Base-by-base conservation (phyloP, 2,329 filamentous ascomycete species). In the Bipolaris oryzae region DNA sequence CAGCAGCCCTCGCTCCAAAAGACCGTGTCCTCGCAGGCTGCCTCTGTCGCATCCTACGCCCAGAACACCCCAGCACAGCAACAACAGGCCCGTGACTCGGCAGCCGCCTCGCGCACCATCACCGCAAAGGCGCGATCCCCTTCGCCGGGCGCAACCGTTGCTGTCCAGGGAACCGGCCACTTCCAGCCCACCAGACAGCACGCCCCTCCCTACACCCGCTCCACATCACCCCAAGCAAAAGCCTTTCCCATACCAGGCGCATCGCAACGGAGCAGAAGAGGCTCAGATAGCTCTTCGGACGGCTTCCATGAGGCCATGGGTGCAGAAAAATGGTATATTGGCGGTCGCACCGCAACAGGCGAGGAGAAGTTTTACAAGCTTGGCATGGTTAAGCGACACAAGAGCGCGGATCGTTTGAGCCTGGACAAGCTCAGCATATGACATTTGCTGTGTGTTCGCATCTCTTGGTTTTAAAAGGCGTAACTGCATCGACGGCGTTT, bases 281-380 rank as follows among this genome's bases (percentile, higher is more conserved):
- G 89, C 23, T 91, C 88, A 64, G 89, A 92, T 65, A 91, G 87
- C 75, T 89, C 85, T 61, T 87, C 84, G 50, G 90, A 92, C 69
- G 90, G 89, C 1, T 92, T 92, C 74, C 81, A 89, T 50, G 89
- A 92, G 59, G 87, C 87, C 34, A 76, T 87, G 46, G 89, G 88
- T 2, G 84, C 85, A 1, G 90, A 93, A 63, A 92, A 90, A 77
- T 91, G 89, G 88, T 93, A 92, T 69, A 90, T 93, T 52, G 90
- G 90, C 20, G 90, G 90, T 6, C 80, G 89, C 70, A 92, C 89
- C 25, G 89, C 89, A 1, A 83, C 79, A 1, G 90, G 90, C n/a
- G 90, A 93, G 69, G 90, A 93, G 73, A 85, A 85, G 69, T 92
- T 91, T 78, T 93, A 92, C 76, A 91, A 91, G 78, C 78, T 93